A percentile compares a stretch with the other conserved stretches of the same genome.
Conservation (phyloP, 2,329 filamentous ascomycete genomes). For the Ambrosiella cleistominuta region DNA sequence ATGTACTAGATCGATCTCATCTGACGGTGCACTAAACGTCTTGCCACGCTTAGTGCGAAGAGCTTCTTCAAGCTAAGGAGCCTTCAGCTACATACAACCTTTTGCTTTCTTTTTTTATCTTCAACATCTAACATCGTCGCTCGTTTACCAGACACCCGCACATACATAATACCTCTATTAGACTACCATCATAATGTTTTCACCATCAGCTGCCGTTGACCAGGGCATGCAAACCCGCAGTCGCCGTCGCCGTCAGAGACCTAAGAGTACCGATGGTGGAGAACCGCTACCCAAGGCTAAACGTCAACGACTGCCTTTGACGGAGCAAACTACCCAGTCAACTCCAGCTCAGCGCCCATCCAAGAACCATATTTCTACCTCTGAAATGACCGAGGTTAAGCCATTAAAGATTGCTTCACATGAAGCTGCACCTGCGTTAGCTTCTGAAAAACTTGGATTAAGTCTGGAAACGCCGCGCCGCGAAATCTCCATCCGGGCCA, state of each 20-base stretch:
- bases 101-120: not conserved
- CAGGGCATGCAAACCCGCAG: slow-evolving; percentile 27
- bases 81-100: not conserved
- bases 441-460: slow-evolving; percentile 25
- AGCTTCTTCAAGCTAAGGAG: slow-evolving; percentile 2
- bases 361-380: slow-evolving; percentile 20
- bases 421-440: slow-evolving; percentile 16
- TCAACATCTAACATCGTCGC: not conserved
- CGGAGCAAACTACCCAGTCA: slow-evolving; percentile 34
- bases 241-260: slow-evolving; percentile 42
- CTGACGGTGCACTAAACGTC: not conserved
- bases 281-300: slow-evolving; percentile 45
- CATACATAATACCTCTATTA: not conserved
- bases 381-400: slow-evolving; percentile 41
- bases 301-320: slow-evolving; percentile 39
- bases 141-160: not conserved
- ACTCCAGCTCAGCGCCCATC: slow-evolving; percentile 14
- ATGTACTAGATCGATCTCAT: slow-evolving; percentile 6
- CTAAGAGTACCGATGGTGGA: slow-evolving; percentile 35
- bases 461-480: slow-evolving; percentile 23
- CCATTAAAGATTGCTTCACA: slow-evolving; percentile 30
- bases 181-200: slow-evolving; percentile 33
- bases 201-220: slow-evolving; percentile 32
- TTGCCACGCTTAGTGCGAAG: slow-evolving; percentile 1
- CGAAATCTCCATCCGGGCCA: slow-evolving; percentile 43